Evolutionary conservation across 2,329 filamentous ascomycete species (phyloP).

Genomic region (Fusarium metavorans): DNA sequence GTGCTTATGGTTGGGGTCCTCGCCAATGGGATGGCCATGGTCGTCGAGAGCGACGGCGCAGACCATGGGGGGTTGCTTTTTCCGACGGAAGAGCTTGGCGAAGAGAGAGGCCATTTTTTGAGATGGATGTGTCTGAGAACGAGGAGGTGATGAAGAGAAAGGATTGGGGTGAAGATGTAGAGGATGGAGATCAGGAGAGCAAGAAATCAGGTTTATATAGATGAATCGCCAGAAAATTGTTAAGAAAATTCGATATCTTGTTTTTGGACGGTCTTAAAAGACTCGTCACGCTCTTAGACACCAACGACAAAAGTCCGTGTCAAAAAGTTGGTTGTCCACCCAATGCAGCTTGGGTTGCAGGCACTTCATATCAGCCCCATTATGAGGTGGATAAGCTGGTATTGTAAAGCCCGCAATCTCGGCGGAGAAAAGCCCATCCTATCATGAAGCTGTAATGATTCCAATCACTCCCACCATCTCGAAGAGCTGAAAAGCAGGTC

Average conservation of each 20-base stretch:
- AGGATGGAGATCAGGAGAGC: neutral
- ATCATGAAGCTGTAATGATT: neutral
- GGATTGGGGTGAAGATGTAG: neutral
- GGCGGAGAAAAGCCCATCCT: neutral
- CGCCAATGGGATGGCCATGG: conserved; percentile 37
- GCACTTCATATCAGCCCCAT: neutral
- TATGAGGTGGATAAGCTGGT: neutral
- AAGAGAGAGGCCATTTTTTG: conserved; percentile 21
- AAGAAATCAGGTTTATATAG: neutral
- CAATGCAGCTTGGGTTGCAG: neutral
- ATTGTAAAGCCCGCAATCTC: neutral
- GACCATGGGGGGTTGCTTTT: conserved; percentile 48
- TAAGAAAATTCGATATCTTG: neutral
- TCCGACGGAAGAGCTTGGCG: conserved; percentile 47
- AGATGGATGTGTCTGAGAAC: neutral
- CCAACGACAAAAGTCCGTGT: neutral
- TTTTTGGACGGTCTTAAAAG: neutral
- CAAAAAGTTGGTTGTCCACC: neutral
- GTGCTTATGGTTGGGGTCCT: conserved; percentile 48
- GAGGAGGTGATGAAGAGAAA: neutral
- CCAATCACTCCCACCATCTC: neutral
- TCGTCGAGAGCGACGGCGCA: conserved; percentile 48
- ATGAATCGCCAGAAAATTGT: neutral
- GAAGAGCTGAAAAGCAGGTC: neutral
- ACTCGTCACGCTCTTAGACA: neutral